Evolutionary conservation across 116 monocot genomes (phyloP), one percentile per base, ranked within the genome.

Genomic region (Dioscorea cayenensis): DNA sequence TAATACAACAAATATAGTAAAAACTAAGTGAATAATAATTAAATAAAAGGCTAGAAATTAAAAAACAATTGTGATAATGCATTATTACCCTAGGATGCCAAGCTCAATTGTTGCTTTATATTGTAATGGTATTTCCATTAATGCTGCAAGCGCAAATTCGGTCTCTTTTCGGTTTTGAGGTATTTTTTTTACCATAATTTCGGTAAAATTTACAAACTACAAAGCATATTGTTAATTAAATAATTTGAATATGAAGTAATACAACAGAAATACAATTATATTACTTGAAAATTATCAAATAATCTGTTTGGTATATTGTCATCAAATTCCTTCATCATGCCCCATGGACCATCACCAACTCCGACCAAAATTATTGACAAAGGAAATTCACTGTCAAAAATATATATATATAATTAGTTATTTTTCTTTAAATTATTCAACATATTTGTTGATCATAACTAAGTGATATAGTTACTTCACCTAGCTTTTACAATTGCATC

Each of bases 151-250:
- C 25, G 97, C 88, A 80, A 99, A 99, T 36, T 88, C 91, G 1
- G 91, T 85, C 49, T 94, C 94, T 70, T 99, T 94, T 63, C 70
- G 83, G 3, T 67, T 70, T 72, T 79, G 81, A 6, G 68, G 65
- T 13, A 76, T 64, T 22, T 79, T 85, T 73, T 83, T 90, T 6
- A 82, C 72, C 97, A 99, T 93, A 52, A 99, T 99, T 36, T 80
- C 79, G 13, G 94, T 90, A 68, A 93, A 99, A 76, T 99, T 93
- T 4, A 99, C 94, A 81, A 99, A 99, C 97, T 99, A 69, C 20
- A 32, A 43, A 37, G 16, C 52, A 52, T 13, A 52, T 16, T 1
- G 6, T 52, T 66, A 71, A 51, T 38, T 28, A 65, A 28, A 3
- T 16, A 18, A 52, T 3, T 52, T 10, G 10, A 52, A 16, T 16